A percentile compares a stretch with the other conserved stretches of the same genome.
Evolutionary conservation across 2,329 filamentous ascomycete species (phyloP).

Genomic region (Fusarium buxicola): DNA sequence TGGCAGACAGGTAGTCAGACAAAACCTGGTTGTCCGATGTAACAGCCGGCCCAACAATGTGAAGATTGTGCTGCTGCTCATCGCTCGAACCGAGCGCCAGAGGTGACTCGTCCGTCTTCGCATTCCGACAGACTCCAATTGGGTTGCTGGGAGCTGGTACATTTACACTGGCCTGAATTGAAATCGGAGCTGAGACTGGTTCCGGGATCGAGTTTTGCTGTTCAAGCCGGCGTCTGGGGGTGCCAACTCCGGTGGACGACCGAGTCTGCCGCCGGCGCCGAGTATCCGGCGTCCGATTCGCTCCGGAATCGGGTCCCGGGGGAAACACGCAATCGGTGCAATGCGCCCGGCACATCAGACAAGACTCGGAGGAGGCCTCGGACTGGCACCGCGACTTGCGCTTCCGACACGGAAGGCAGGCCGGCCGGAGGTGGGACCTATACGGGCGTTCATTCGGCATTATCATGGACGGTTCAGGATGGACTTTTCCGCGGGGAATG

Average conservation of each 20-base stretch:
- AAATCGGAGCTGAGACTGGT: neutral
- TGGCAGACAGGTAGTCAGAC: conserved; percentile 64
- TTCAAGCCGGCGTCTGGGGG: no score
- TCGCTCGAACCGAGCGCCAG: conserved; percentile 49
- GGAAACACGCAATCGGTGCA: conserved; percentile 68
- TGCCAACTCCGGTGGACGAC: neutral
- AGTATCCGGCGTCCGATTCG: conserved; percentile 25
- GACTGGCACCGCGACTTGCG: conserved; percentile 72
- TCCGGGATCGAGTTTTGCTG: conserved; percentile 2
- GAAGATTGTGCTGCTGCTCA: conserved; percentile 56
- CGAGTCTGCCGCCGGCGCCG: conserved; percentile 27
- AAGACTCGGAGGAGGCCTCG: conserved; percentile 63
- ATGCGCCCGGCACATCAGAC: conserved; percentile 68
- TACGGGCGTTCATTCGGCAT: conserved; percentile 59
- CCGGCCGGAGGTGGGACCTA: conserved; percentile 70
- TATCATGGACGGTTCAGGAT: neutral
- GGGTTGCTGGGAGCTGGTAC: neutral
- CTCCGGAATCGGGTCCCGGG: conserved; percentile 45
- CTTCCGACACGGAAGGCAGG: conserved; percentile 69
- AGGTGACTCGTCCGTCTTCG: conserved; percentile 42
- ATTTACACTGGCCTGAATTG: neutral
- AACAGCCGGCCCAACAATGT: conserved; percentile 70
- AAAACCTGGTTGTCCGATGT: conserved; percentile 71
- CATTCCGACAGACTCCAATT: conserved; percentile 1
- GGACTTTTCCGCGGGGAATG: conserved; percentile 18